These are phyloP conservation scores for Uronychia setigera DNA, from an alignment of 73 alveolate genomes.

Conservation along the genomic window DNA sequence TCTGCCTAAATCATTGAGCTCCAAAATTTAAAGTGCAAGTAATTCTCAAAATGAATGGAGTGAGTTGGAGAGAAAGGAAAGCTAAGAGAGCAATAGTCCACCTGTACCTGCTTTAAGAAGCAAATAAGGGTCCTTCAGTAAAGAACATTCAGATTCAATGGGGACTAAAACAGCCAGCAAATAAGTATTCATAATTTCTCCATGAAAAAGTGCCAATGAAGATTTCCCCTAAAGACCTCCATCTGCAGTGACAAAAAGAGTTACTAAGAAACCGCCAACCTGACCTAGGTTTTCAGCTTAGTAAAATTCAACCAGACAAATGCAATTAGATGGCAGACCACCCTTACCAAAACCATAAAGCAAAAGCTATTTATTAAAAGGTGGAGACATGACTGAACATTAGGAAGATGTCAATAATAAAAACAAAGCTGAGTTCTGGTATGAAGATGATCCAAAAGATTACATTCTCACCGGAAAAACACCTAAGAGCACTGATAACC, in stretches of 20 bases:
- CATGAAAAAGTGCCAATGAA: not conserved
- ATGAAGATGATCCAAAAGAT: not conserved
- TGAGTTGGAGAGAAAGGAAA: not conserved
- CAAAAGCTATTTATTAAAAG: not conserved
- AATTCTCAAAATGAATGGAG: not conserved
- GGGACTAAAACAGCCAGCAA: not conserved
- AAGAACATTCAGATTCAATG: not conserved
- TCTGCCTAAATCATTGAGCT: not conserved
- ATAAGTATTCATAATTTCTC: not conserved
- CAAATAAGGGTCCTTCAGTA: not conserved
- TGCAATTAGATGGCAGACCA: too few species aligned
- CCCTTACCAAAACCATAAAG: conserved; percentile 1
- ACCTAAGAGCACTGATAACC: too few species aligned
- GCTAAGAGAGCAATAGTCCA: not conserved
- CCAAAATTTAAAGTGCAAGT: not conserved
- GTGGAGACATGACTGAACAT: not conserved
- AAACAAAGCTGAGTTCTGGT: not conserved
- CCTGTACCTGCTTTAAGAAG: not conserved
- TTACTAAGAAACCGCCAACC: not conserved
- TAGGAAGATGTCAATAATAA: not conserved
- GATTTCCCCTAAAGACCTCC: not conserved
- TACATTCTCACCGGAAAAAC: too few species aligned
- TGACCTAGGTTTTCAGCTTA: too few species aligned
- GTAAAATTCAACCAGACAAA: too few species aligned
- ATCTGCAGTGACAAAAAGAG: not conserved